Evolutionary conservation across 768 basidiomycete species (phyloP), one percentile per base, ranked within the genome.

Genomic region (Rhizopogon roseolus): DNA sequence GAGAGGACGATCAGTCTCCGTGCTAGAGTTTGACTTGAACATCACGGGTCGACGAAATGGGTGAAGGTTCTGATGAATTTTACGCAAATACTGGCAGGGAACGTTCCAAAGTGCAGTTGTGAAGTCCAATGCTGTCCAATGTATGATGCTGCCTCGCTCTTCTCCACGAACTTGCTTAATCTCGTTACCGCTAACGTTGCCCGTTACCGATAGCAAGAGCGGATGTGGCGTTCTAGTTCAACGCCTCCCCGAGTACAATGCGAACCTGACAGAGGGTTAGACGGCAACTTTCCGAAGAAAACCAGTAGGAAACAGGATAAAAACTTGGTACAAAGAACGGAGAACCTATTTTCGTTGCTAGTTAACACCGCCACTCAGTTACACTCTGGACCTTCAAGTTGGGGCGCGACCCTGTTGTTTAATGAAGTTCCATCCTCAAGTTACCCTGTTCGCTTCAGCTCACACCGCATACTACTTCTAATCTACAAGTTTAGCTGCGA

Each of bases 1-100:
- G 14, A 81, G 78, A 27, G 68, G 67, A 53, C 74, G 78, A 39
- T 75, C 60, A 34, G 49, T 34, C 54, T 54, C 53, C 57, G 49
- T 52, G 39, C 42, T 43, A 53, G 38, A 34, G 44, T 60, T 52
- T 44, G 41, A 52, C 42, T 54, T 53, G 8, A 59, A 58, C 61
- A 67, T 64, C 41, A 60, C 39, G 22, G 22, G 52, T 50, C n/a
- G 39, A 41, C 28, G 54, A 42, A 49, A 22, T 29, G 19, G 5
- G 22, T 17, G 42, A 43, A 29, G 14, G n/a, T 41, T 41, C 14
- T 50, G 45, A 52, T 32, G 19, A 34, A 19, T 34, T 49, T 52
- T 48, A 29, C 43, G 43, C 45, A 25, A 52, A 11, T 45, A 25
- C 22, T 36, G 34, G 16, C 29, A 11, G 34, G 22, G 14, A 48